Percentiles rank a stretch among this genome's conserved stretches.
These are phyloP conservation scores for Prunus fruticosa DNA, from an alignment of 306 rosid species.

Conservation along the genomic window DNA sequence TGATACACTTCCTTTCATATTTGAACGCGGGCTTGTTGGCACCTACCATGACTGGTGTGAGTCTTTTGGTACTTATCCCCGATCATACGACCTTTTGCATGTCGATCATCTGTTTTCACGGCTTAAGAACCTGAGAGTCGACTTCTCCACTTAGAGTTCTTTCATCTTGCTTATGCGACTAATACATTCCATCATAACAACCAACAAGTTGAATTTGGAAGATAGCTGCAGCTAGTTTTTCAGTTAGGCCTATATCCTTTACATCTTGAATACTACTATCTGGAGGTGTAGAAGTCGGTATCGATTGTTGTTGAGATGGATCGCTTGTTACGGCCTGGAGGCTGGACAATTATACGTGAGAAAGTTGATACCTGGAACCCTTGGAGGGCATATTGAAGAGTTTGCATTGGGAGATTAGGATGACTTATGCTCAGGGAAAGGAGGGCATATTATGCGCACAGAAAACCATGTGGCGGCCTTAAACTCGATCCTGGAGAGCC, in stretches of 20 bases:
- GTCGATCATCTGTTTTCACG: slow-evolving; percentile 95
- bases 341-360: slow-evolving; percentile 89
- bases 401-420: slow-evolving; percentile 73
- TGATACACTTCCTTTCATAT: slow-evolving; percentile 83
- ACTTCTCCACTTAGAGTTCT: not conserved
- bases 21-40: slow-evolving; percentile 86
- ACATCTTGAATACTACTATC: not conserved
- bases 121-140: slow-evolving; percentile 57
- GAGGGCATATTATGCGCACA: slow-evolving; percentile 89
- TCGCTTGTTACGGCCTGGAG: slow-evolving; percentile 82
- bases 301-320: slow-evolving; percentile 92
- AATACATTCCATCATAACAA: not conserved
- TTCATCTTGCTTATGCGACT: not conserved
- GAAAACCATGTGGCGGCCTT: slow-evolving; percentile 84
- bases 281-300: slow-evolving; percentile 83
- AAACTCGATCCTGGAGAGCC: slow-evolving; percentile 1
- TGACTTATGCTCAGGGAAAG: slow-evolving; percentile 65
- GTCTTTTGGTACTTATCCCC: slow-evolving; percentile 83
- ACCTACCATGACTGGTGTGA: slow-evolving; percentile 97
- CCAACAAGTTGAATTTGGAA: not conserved
- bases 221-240: too few species aligned
- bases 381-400: slow-evolving; percentile 71
- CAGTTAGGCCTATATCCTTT: not conserved
- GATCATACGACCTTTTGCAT: slow-evolving; percentile 92
- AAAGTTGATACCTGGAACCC: slow-evolving; percentile 73